Evolutionary conservation across 345 rosid species (phyloP).

Genomic region (Syzygium grande): DNA sequence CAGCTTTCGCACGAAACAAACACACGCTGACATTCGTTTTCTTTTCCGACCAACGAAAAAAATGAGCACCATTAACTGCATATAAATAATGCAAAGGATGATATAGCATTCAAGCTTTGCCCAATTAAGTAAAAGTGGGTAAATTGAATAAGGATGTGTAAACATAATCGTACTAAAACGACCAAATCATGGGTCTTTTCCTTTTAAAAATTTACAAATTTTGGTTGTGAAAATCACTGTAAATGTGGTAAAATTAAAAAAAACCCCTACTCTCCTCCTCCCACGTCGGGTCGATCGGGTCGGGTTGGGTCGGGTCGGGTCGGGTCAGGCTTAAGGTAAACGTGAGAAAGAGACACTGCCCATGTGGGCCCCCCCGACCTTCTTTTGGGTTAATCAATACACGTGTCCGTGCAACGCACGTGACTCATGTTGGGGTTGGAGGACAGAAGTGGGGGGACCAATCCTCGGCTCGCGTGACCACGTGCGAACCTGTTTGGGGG

Average conservation of each 20-base stretch:
- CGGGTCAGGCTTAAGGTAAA: not conserved
- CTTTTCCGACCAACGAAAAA: not conserved
- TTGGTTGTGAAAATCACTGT: not conserved
- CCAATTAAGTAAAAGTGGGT: not conserved
- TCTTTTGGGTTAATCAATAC: not conserved
- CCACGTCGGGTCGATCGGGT: not conserved
- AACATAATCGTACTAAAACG: not conserved
- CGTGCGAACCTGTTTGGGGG: not conserved
- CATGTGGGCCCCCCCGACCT: not conserved
- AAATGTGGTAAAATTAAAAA: not conserved
- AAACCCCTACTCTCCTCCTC: not conserved
- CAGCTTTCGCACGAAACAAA: rapidly evolving
- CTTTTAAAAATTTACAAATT: not conserved
- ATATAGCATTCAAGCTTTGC: not conserved
- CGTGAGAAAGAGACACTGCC: not conserved
- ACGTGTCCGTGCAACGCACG: not conserved
- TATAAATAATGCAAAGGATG: not conserved
- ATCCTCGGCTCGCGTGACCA: not conserved
- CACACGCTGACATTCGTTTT: rapidly evolving
- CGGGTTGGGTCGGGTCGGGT: not conserved
- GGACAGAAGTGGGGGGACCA: not conserved
- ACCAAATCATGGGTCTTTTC: not conserved
- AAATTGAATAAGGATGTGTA: not conserved
- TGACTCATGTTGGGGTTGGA: not conserved
- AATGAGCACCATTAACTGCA: not conserved